Base-by-base conservation (phyloP, 257 asterid species). In the Lithospermum erythrorhizon region DNA sequence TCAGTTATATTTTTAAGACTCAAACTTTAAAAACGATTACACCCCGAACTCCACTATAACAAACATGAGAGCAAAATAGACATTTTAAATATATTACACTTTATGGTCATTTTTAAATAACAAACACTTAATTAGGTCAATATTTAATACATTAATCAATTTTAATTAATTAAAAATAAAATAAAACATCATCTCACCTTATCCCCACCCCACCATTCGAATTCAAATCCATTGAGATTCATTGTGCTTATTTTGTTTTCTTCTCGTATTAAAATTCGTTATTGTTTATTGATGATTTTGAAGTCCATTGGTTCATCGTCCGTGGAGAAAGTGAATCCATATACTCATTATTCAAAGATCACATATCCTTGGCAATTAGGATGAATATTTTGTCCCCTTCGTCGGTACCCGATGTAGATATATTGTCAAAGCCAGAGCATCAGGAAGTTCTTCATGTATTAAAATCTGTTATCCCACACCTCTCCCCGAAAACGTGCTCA, bases 391-490 rank as follows among this genome's bases (percentile, higher is more conserved):
- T 65, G 45, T 64, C 71, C 63, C 70, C 63, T 62, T 61, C 66
- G 29, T 77, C 68, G 68, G 83, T 71, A 62, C 65, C 71, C 37
- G 72, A 62, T 59, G 71, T 61, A 25, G 84, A 78, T 60, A 32
- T 72, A 49, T 29, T 61, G 63, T 68, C 76, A 25, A 75, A 54
- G 64, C 80, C 84, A 45, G 87, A 86, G 47, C 75, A 71, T 67
- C 98, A 86, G 74, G 95, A 84, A 71, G 74, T 84, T 65, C 68
- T 78, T 62, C 90, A 84, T 68, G 58, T 80, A 70, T 64, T 84
- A 79, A 89, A 88, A 84, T 81, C 68, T 37, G 72, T 71, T 62
- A 70, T 76, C 66, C 95, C 89, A 57, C 64, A 78, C 63, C 83
- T 91, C 61, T 76, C 94, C 56, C 75, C 75, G 68, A 86, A 79